phyloP scores from a whole-genome alignment of 148 eudicot genomes.

The Bassia scoparia region DNA sequence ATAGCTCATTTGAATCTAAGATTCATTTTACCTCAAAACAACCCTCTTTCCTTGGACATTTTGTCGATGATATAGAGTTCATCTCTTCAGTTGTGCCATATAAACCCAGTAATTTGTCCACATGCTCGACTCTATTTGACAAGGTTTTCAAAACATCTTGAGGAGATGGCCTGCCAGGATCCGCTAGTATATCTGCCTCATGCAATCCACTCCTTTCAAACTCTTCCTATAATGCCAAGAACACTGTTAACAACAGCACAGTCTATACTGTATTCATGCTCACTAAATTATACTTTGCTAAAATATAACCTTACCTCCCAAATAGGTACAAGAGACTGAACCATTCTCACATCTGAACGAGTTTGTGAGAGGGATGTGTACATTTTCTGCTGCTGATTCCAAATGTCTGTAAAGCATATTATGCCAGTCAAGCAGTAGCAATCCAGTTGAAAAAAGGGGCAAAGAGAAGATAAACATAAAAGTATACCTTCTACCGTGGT shows the following conservation, averaged over 20 bases:
- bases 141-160: slow-evolving; percentile 59
- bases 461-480: neutral
- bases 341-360: slow-evolving; percentile 70
- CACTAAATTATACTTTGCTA: neutral
- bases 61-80: slow-evolving; percentile 20
- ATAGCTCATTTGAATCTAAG: slow-evolving; percentile 20
- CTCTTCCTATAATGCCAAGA: slow-evolving; percentile 55
- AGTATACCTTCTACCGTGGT: slow-evolving; percentile 62
- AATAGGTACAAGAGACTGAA: slow-evolving; percentile 89
- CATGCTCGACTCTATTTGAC: slow-evolving; percentile 47
- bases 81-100: slow-evolving; percentile 29
- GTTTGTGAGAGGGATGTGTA: slow-evolving; percentile 84
- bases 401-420: slow-evolving; percentile 50
- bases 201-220: slow-evolving; percentile 65
- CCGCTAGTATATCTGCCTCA: slow-evolving; percentile 41
- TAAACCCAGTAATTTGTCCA: slow-evolving; percentile 43
- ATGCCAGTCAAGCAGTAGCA: slow-evolving; percentile 3
- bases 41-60: slow-evolving; percentile 27
- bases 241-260: slow-evolving; percentile 4
- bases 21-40: slow-evolving; percentile 27
- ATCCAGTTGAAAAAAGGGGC: slow-evolving; percentile 2
- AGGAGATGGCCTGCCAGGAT: slow-evolving; percentile 64
- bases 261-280: neutral
- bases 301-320: slow-evolving; percentile 71
- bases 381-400: slow-evolving; percentile 68